A percentile compares a stretch with the other conserved stretches of the same genome.
These are phyloP conservation scores for Leccinum fibrillosum DNA, from an alignment of 768 basidiomycete species.

Conservation along the genomic window DNA sequence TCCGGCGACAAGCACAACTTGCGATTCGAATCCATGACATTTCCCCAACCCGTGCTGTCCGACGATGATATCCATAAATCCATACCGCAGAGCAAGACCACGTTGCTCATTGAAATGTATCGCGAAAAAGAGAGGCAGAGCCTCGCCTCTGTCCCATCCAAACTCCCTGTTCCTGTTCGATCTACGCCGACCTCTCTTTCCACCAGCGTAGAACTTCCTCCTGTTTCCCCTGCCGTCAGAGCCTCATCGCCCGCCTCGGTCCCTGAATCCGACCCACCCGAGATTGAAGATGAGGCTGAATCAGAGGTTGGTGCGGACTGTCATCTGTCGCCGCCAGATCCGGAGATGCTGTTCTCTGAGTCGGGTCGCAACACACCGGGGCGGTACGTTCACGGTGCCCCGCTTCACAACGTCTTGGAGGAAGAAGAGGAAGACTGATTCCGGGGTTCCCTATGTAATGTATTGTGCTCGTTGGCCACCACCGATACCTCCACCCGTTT, in stretches of 20 bases:
- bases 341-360: constrained; percentile 39
- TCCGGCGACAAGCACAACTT: constrained; percentile 23
- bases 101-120: constrained; percentile 83
- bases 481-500: constrained; percentile 25
- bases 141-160: constrained; percentile 23
- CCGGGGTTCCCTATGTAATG: constrained; percentile 15
- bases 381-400: constrained; percentile 81
- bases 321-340: constrained; percentile 31
- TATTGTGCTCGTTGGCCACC: constrained; percentile 19
- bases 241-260: constrained; percentile 14
- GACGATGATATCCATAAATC: constrained; percentile 15
- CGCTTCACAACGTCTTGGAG: constrained; percentile 82
- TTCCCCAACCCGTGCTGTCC: constrained; percentile 16
- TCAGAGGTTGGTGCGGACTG: constrained; percentile 21
- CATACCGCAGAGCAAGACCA: constrained; percentile 56
- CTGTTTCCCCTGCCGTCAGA: not conserved
- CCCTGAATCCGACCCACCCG: constrained; percentile 23
- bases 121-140: constrained; percentile 60
- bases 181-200: constrained; percentile 6
- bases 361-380: constrained; percentile 59
- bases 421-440: constrained; percentile 66
- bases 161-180: constrained; percentile 32
- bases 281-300: constrained; percentile 27
- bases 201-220: constrained; percentile 10
- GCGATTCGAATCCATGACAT: constrained; percentile 29